Conservation (phyloP, 208 protist species). For the Giardia muris region DNA sequence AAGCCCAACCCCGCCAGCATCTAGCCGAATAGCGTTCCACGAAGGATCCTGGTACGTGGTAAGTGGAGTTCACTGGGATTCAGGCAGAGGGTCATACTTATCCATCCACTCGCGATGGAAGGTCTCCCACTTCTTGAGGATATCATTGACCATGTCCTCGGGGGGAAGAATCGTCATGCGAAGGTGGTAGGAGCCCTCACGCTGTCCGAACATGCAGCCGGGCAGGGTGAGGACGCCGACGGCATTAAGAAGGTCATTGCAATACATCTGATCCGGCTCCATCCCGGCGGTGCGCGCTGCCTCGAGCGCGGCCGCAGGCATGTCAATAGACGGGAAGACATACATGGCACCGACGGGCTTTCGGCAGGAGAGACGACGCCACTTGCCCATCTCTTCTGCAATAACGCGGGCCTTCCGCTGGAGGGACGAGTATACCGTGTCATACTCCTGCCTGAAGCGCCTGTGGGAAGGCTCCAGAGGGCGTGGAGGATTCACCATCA, state of each 20-base stretch:
- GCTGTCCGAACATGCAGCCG: constrained; percentile 49
- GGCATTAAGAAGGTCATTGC: constrained; percentile 71
- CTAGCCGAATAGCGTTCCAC: too few relatives aligned
- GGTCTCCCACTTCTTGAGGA: constrained; percentile 44
- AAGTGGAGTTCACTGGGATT: too few relatives aligned
- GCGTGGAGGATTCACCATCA: constrained; percentile 78
- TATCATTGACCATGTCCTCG: constrained; percentile 69
- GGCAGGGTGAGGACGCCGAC: constrained; percentile 65
- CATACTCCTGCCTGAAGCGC: constrained; percentile 49
- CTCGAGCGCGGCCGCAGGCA: constrained; percentile 60
- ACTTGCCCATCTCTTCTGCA: constrained; percentile 22
- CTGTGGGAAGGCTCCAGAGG: constrained; percentile 65
- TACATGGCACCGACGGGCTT: constrained; percentile 78
- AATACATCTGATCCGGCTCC: constrained; percentile 75
- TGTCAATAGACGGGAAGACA: constrained; percentile 73
- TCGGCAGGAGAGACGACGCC: constrained; percentile 34
- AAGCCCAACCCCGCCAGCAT: too few relatives aligned
- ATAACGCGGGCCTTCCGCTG: constrained; percentile 47
- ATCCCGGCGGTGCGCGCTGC: constrained; percentile 54
- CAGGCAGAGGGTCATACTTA: too few relatives aligned
- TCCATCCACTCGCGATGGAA: constrained; percentile 58
- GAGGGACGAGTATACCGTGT: neutral
- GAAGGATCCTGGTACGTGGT: too few relatives aligned
- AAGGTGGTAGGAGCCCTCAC: constrained; percentile 82
- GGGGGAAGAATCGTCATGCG: constrained; percentile 91